A percentile compares a stretch with the other conserved stretches of the same genome.
These are phyloP conservation scores for Cyclocybe cylindracea DNA, from an alignment of 768 basidiomycete species.

Conservation along the genomic window DNA sequence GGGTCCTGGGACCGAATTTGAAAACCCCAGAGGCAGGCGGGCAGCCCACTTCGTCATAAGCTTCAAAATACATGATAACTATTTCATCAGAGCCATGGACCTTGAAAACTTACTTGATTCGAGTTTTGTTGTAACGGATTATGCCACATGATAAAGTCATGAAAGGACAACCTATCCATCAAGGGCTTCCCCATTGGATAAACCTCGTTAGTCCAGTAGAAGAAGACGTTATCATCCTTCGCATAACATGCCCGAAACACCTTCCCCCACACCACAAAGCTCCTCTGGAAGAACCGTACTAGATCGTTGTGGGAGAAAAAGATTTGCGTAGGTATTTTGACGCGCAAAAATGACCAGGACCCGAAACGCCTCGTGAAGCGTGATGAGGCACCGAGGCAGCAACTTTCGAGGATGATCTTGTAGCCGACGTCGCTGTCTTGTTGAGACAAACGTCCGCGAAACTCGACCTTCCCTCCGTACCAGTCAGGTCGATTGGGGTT, in stretches of 20 bases:
- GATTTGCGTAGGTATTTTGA: slow-evolving; percentile 42
- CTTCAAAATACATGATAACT: slow-evolving; percentile 27
- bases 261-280: slow-evolving; percentile 53
- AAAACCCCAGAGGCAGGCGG: slow-evolving; percentile 58
- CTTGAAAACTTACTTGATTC: slow-evolving; percentile 42
- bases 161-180: slow-evolving; percentile 34
- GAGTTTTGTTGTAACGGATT: slow-evolving; percentile 51
- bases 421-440: slow-evolving; percentile 18
- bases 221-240: slow-evolving; percentile 59
- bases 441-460: slow-evolving; percentile 36
- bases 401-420: slow-evolving; percentile 45
- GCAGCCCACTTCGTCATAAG: slow-evolving; percentile 66
- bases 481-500: slow-evolving; percentile 39
- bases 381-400: slow-evolving; percentile 53
- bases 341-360: slow-evolving; percentile 51
- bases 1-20: slow-evolving; percentile 63
- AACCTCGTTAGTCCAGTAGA: slow-evolving; percentile 54
- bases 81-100: neutral
- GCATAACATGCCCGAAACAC: slow-evolving; percentile 64
- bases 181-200: slow-evolving; percentile 18
- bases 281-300: slow-evolving; percentile 41
- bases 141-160: slow-evolving; percentile 53
- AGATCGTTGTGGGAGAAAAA: slow-evolving; percentile 32
- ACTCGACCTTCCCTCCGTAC: slow-evolving; percentile 66
- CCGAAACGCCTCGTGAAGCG: slow-evolving; percentile 63